A percentile compares a stretch with the other conserved stretches of the same genome.
phyloP scores from a whole-genome alignment of 2,329 filamentous ascomycete genomes.

The Phialophora verrucosa region DNA sequence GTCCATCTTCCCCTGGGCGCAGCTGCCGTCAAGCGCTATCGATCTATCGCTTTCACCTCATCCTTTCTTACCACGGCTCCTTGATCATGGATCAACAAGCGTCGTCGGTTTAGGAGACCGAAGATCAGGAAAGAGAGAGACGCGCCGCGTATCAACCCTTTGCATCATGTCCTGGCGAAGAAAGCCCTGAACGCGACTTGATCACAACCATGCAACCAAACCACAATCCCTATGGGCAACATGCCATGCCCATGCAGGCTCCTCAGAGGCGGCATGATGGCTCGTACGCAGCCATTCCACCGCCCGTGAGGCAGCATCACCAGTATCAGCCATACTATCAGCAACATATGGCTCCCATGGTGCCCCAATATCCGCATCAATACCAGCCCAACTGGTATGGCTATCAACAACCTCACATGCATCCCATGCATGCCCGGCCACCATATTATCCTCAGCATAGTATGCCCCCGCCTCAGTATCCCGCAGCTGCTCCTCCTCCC shows the following conservation, averaged over 20 bases:
- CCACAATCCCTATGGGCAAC: slow-evolving; percentile 49
- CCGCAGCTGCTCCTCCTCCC: slow-evolving; percentile 8
- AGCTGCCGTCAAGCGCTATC: neutral
- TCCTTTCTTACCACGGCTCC: neutral
- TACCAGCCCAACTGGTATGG: slow-evolving; percentile 54
- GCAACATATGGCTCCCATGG: slow-evolving; percentile 62
- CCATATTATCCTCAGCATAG: slow-evolving; percentile 52
- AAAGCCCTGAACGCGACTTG: slow-evolving; percentile 33
- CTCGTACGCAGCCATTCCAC: slow-evolving; percentile 50
- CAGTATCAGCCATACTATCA: slow-evolving; percentile 63
- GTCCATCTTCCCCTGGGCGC: slow-evolving; percentile 20
- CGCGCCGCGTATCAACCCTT: slow-evolving; percentile 21
- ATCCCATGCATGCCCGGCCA: slow-evolving; percentile 49
- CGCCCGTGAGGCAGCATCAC: slow-evolving; percentile 63
- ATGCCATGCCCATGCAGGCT: slow-evolving; percentile 55
- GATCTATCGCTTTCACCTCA: neutral
- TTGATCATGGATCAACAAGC: slow-evolving; percentile 21
- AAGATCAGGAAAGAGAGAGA: slow-evolving; percentile 10
- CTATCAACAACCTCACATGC: slow-evolving; percentile 49
- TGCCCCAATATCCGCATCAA: slow-evolving; percentile 53
- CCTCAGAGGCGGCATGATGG: slow-evolving; percentile 55
- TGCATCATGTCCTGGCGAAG: slow-evolving; percentile 35
- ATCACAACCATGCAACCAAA: slow-evolving; percentile 43
- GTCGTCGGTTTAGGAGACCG: slow-evolving; percentile 20
- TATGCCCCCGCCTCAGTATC: slow-evolving; percentile 49